phyloP scores from a whole-genome alignment of 2,329 filamentous ascomycete species.

The Diplodia intermedia region DNA sequence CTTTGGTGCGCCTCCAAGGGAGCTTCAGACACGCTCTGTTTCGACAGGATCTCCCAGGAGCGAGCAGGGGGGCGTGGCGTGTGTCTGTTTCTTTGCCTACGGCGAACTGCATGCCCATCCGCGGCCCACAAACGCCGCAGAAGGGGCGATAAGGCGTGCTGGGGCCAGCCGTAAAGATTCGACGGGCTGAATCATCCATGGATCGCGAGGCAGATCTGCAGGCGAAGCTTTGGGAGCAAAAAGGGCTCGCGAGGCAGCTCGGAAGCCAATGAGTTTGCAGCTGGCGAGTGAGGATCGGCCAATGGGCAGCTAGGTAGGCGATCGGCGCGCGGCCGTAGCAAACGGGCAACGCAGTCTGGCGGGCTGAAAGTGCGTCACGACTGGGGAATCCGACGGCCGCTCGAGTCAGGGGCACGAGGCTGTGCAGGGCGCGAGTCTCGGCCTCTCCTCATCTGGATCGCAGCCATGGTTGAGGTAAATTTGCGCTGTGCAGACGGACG shows the following conservation, averaged over 20 bases:
- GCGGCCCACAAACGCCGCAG: conserved; percentile 18
- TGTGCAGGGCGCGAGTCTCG: conserved; percentile 27
- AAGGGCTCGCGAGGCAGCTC: conserved; percentile 17
- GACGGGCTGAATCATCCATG: conserved; percentile 28
- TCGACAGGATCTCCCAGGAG: conserved; percentile 26
- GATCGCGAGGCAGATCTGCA: conserved; percentile 26
- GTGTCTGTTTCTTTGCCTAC: conserved; percentile 15
- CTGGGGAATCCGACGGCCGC: conserved; percentile 5
- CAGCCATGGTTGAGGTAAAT: conserved; percentile 29
- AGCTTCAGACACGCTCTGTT: conserved; percentile 30
- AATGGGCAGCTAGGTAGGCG: conserved; percentile 20
- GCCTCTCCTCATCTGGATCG: conserved; percentile 18
- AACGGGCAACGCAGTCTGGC: conserved; percentile 19
- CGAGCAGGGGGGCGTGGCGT: conserved; percentile 17
- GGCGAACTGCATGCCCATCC: background rate
- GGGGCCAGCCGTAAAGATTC: conserved; percentile 22
- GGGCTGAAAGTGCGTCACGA: conserved; percentile 29
- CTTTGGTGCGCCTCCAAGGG: conserved; percentile 8
- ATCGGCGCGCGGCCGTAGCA: conserved; percentile 23
- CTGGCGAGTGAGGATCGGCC: conserved; percentile 14
- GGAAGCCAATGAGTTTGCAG: conserved; percentile 12
- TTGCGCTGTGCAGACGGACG: conserved; percentile 19
- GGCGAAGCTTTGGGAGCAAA: conserved; percentile 25
- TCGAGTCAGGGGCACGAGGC: conserved; percentile 29
- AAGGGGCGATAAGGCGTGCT: conserved; percentile 11